Conservation (phyloP, 2,329 filamentous ascomycete species). For the Scleromitrula shiraiana region DNA sequence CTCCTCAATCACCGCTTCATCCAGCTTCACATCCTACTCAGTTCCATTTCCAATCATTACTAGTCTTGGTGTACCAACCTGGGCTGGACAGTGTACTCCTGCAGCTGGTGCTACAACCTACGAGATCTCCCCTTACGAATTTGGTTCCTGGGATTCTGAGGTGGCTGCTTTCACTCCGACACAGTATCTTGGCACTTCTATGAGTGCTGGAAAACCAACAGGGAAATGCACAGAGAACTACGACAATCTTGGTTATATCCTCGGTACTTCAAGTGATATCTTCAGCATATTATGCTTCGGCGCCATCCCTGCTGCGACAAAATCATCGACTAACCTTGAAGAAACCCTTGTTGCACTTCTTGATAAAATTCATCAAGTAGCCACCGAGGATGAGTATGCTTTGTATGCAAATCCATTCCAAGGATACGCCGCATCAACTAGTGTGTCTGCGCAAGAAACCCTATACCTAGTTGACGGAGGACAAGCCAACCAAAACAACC, state of each 20-base stretch:
- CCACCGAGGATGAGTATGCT: conserved; percentile 31
- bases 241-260: conserved; percentile 41
- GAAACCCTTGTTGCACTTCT: conserved; percentile 28
- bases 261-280: conserved; percentile 37
- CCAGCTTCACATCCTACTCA: conserved; percentile 34
- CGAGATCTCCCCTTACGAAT: conserved; percentile 59
- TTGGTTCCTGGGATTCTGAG: conserved; percentile 55
- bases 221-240: conserved; percentile 37
- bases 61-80: conserved; percentile 31
- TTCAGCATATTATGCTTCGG: conserved; percentile 29
- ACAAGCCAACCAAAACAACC: conserved; percentile 37
- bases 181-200: conserved; percentile 51
- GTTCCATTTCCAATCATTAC: conserved; percentile 40
- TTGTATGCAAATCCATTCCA: conserved; percentile 56
- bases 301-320: conserved; percentile 8
- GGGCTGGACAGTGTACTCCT: conserved; percentile 31
- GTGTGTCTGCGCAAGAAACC: conserved; percentile 27
- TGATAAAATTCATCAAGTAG: conserved; percentile 23
- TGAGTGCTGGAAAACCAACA: conserved; percentile 40
- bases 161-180: conserved; percentile 52
- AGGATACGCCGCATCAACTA: conserved; percentile 33
- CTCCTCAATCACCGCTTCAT: conserved; percentile 23
- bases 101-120: conserved; percentile 49
- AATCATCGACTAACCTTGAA: conserved; percentile 16
- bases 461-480: conserved; percentile 41